Base-by-base conservation (phyloP, 345 rosid species). In the Microthlaspi erraticum region DNA sequence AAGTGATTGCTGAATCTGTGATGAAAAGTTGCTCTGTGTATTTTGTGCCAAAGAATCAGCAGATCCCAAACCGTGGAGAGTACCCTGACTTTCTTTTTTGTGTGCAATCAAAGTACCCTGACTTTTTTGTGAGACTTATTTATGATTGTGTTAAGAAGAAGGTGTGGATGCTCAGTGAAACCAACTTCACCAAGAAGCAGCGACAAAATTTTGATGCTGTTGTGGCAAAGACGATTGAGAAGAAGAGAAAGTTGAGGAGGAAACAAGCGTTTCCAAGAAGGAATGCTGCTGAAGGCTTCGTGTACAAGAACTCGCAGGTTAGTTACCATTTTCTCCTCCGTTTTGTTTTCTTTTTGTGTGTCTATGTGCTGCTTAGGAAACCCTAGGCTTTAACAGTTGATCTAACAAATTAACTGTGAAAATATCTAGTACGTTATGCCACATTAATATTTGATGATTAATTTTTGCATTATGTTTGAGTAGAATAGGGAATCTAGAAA, bases 1-100 rank as follows among this genome's bases (percentile, higher is more conserved):
- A 83, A 66, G 86, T 87, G 37, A 87, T 85, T 4, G 97, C 98
- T 31, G 98, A 88, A 68, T 87, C 97, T 51, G 94, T 93, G 68
- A 83, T 79, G 88, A 88, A 85, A 76, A 84, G 82, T 59, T 93
- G 98, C 54, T 70, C 84, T 66, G 96, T 88, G 70, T 86, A 88
- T 73, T 93, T 93, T 41, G 84, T 93, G 46, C 97, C 97, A 1
- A 70, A 68, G 60, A 73, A 85, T 78, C 90, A 88, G 82, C 85
- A 88, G 70, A 77, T 87, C 23, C 93, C 93, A 7, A 64, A 43
- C 26, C 92, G 87, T 12, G 80, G 68, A 70, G 82, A 83, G 19
- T 63, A 87, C 71, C 89, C 92, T 39, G 91, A 87, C 48, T 93
- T 90, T 70, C n/a, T n/a, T n/a, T n/a, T n/a, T n/a, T n/a, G n/a